A percentile compares a stretch with the other conserved stretches of the same genome.
Evolutionary conservation across 164 flowering plant species (phyloP).

Genomic region (Tetrastigma voinierianum): DNA sequence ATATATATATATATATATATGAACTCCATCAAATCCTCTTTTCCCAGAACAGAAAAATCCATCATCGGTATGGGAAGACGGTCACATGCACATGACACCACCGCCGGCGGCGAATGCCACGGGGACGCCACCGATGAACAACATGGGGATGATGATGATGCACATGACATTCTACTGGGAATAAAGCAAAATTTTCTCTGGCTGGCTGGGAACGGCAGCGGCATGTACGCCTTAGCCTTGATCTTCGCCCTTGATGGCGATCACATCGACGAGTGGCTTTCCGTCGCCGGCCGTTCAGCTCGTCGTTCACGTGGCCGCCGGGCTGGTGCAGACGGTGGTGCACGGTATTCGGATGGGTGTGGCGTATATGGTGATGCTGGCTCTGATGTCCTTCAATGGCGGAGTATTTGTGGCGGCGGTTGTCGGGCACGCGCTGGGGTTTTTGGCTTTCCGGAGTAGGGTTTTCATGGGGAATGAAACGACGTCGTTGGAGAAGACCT

Average conservation of each 20-base stretch:
- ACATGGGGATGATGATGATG: constrained; percentile 13
- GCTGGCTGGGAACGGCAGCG: constrained; percentile 40
- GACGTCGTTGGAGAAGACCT: not conserved
- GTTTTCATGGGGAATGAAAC: not conserved
- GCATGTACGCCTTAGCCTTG: constrained; percentile 41
- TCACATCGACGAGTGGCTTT: constrained; percentile 33
- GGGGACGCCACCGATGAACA: too few relatives aligned
- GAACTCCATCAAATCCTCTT: too few relatives aligned
- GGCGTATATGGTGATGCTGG: constrained; percentile 46
- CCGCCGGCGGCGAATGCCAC: too few relatives aligned
- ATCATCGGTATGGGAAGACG: too few relatives aligned
- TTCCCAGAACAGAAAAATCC: too few relatives aligned
- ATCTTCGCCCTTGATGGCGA: constrained; percentile 29
- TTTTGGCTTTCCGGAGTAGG: constrained; percentile 16
- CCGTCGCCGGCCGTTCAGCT: constrained; percentile 18
- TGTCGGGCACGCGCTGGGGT: constrained; percentile 20
- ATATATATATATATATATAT: too few relatives aligned
- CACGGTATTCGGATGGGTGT: constrained; percentile 35
- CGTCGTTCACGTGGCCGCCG: constrained; percentile 12
- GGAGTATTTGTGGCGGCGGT: constrained; percentile 25
- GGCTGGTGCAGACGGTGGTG: constrained; percentile 21
- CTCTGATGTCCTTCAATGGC: constrained; percentile 41
- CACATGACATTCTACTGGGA: constrained; percentile 55
- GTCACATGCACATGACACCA: too few relatives aligned
- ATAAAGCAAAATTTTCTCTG: constrained; percentile 34